Conservation (phyloP, 805 yeast species). For the Saccharomycodes ludwigii region DNA sequence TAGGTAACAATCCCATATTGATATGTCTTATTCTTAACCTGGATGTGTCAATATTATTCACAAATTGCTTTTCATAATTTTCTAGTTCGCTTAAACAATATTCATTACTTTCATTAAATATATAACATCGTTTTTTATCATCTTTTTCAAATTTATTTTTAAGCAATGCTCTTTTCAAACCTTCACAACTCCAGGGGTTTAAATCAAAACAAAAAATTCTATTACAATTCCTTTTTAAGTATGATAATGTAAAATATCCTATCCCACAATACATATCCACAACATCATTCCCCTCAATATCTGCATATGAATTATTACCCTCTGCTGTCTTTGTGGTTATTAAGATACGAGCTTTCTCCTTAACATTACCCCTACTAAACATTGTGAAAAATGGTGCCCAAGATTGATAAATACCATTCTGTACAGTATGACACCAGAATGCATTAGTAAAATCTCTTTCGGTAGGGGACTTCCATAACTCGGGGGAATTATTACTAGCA, state of each 20-base stretch:
- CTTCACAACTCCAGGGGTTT: slow-evolving; percentile 76
- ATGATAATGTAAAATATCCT: slow-evolving; percentile 70
- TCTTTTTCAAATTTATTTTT: slow-evolving; percentile 27
- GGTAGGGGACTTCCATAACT: slow-evolving; percentile 26
- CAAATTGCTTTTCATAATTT: slow-evolving; percentile 9
- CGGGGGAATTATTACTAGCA: slow-evolving; percentile 1
- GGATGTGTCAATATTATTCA: slow-evolving; percentile 14
- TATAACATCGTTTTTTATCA: slow-evolving; percentile 15
- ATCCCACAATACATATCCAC: slow-evolving; percentile 76
- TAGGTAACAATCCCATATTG: slow-evolving; percentile 70
- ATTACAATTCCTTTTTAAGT: slow-evolving; percentile 41
- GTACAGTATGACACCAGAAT: slow-evolving; percentile 61
- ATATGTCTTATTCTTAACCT: slow-evolving; percentile 34
- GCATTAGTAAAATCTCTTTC: slow-evolving; percentile 34
- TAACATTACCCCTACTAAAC: slow-evolving; percentile 81
- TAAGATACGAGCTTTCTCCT: slow-evolving; percentile 61
- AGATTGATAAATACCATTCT: slow-evolving; percentile 62
- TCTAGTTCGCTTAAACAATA: slow-evolving; percentile 31
- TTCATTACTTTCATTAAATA: slow-evolving; percentile 57
- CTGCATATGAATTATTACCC: neutral
- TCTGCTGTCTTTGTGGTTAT: slow-evolving; percentile 26
- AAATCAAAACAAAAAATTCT: slow-evolving; percentile 66
- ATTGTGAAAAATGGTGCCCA: slow-evolving; percentile 83
- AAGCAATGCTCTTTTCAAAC: slow-evolving; percentile 43
- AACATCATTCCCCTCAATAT: slow-evolving; percentile 27